Evolutionary conservation across 768 basidiomycete species (phyloP), one percentile per base, ranked within the genome.

Genomic region (Mrakia blollopis): DNA sequence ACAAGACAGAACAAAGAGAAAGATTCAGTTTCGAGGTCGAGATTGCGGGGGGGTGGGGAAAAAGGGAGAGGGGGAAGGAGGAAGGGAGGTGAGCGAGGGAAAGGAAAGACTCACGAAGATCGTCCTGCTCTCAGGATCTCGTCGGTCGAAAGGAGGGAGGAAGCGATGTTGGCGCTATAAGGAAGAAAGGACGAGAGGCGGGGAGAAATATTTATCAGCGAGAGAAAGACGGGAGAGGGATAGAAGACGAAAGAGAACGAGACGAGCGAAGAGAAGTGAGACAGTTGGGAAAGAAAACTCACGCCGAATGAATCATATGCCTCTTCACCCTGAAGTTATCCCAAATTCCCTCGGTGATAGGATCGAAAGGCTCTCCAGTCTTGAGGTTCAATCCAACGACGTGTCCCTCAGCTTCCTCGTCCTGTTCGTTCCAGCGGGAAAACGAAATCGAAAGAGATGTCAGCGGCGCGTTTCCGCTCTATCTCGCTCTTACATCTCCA

Each of bases 261-360:
- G 60, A 32, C 75, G n/a, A 23, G n/a, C n/a, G n/a, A 30, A 44
- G 18, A 44, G 18, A 35, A 18, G 44, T 30, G 44, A 78, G 72
- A 62, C 76, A 35, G 61, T n/a, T n/a, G n/a, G n/a, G n/a, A n/a
- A n/a, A 74, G 78, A 50, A 44, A 28, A 85, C 89, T 82, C 80
- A 94, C 94, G 92, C 93, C 81, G 94, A 96, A 82, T 98, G 95
- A 65, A 99, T 85, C 94, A 99, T 97, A 83, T 99, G 97, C 78
- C 96, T 87, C 87, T 99, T 99, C 78, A 99, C 97, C 80, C 97
- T 87, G 83, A 97, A 98, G 85, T 98, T 98, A 83, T 99, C 97
- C 95, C 95, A 99, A 37, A 99, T 90, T 52, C 97, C 97, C 82
- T 94, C 92, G 8, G 93, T 90, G 14, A 92, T 92, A 30, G 97